A percentile compares a stretch with the other conserved stretches of the same genome.
phyloP scores from a whole-genome alignment of 163 green algal species.

The Scenedesmus sp. region DNA sequence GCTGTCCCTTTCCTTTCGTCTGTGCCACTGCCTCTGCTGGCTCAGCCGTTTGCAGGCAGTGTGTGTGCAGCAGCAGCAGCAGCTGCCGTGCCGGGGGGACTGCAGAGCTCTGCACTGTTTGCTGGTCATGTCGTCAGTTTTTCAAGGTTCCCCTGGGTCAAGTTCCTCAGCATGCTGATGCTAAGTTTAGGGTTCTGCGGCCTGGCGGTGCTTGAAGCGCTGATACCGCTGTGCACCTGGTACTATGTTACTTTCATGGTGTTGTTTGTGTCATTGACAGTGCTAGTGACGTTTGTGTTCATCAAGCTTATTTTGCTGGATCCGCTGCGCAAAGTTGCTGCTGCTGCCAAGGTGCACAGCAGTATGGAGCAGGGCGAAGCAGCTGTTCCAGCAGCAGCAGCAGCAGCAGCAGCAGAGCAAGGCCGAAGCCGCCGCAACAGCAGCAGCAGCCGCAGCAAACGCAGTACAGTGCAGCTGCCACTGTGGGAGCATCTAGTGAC shows the following conservation, averaged over 20 bases:
- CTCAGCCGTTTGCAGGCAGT: neutral
- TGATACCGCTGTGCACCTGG: conserved; percentile 50
- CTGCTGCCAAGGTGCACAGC: neutral
- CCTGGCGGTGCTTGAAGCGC: neutral
- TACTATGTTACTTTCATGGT: conserved; percentile 41
- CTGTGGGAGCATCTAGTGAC: neutral
- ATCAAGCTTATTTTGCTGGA: conserved; percentile 1
- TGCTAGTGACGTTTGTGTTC: conserved; percentile 38
- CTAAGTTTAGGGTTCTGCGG: conserved; percentile 41
- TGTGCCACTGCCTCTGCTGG: neutral
- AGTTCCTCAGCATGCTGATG: conserved; percentile 33
- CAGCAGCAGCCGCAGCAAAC: neutral
- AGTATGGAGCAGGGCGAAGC: neutral
- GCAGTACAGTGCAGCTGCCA: neutral
- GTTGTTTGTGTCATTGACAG: conserved; percentile 35
- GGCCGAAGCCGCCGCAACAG: neutral
- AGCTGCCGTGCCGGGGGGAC: neutral
- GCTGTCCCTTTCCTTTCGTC: neutral
- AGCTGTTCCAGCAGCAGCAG: conserved; percentile 4
- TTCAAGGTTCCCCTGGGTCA: conserved; percentile 43
- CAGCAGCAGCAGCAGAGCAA: conserved; percentile 13
- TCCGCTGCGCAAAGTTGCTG: neutral
- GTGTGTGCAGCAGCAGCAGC: conserved; percentile 5
- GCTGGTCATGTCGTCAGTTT: neutral
- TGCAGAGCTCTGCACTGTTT: neutral